Percentiles rank a stretch among this genome's conserved stretches.
Evolutionary conservation across 2,329 filamentous ascomycete genomes (phyloP).

Genomic region (Fusarium paranaense): DNA sequence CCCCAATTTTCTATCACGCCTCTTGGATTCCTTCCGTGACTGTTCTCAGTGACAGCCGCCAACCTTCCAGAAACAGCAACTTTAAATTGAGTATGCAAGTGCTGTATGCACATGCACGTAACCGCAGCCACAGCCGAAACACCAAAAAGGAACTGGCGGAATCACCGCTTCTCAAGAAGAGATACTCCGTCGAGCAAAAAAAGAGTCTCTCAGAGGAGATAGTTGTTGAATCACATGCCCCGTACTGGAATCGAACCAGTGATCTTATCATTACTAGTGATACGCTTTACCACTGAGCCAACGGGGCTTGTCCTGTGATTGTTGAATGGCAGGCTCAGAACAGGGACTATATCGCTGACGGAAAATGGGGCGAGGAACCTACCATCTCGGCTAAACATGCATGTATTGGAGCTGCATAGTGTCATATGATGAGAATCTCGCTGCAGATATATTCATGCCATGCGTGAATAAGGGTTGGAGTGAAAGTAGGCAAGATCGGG

Average conservation of each 20-base stretch:
- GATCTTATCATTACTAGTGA: slow-evolving; percentile 54
- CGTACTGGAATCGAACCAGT: slow-evolving; percentile 52
- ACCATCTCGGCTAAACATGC: not conserved
- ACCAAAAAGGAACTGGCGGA: not conserved
- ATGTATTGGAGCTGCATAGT: not conserved
- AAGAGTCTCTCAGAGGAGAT: not conserved
- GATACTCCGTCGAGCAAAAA: not conserved
- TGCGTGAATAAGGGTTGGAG: not conserved
- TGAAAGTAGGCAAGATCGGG: not conserved
- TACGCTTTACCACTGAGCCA: slow-evolving; percentile 53
- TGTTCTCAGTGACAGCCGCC: not conserved
- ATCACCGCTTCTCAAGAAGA: not conserved
- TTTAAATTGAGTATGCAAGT: not conserved
- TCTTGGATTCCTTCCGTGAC: not conserved
- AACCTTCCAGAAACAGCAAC: not conserved
- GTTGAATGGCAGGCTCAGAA: not conserved
- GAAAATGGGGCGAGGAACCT: not conserved
- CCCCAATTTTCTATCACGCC: not conserved
- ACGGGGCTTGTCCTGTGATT: slow-evolving; percentile 38
- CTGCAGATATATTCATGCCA: not conserved
- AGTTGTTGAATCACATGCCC: slow-evolving; percentile 29
- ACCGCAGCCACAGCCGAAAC: slow-evolving; percentile 1
- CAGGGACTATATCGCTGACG: not conserved
- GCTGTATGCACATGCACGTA: slow-evolving; percentile 9
- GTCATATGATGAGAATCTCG: not conserved